Percentiles rank a stretch among this genome's conserved stretches.
Conservation (phyloP, 1,284 basidiomycete species). For the Ganoderma lingzhi region DNA sequence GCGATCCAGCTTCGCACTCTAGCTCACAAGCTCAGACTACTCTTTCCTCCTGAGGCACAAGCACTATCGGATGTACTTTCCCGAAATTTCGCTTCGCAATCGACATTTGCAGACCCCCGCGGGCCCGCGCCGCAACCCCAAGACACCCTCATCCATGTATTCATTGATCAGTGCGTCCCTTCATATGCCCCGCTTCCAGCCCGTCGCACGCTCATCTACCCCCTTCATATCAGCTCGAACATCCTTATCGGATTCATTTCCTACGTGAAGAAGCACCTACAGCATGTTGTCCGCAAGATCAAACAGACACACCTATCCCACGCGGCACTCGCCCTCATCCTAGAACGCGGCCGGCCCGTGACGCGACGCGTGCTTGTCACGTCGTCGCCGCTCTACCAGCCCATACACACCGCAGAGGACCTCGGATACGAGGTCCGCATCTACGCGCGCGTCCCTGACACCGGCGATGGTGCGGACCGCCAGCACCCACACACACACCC, state of each 20-base stretch:
- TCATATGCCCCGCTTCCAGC: constrained; percentile 18
- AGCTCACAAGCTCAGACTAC: constrained; percentile 61
- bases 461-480: constrained; percentile 66
- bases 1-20: constrained; percentile 60
- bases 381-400: constrained; percentile 84
- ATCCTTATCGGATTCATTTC: constrained; percentile 82
- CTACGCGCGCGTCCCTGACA: constrained; percentile 80
- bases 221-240: constrained; percentile 67
- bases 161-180: constrained; percentile 79
- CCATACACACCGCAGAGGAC: constrained; percentile 76
- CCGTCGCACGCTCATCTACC: constrained; percentile 12
- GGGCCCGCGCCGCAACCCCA: constrained; percentile 54
- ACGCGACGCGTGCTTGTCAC: constrained; percentile 79
- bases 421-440: constrained; percentile 85
- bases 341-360: constrained; percentile 77
- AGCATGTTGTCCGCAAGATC: constrained; percentile 42
- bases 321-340: constrained; percentile 71
- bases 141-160: constrained; percentile 80
- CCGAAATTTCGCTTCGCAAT: constrained; percentile 43
- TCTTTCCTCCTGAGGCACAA: constrained; percentile 63
- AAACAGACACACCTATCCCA: constrained; percentile 64
- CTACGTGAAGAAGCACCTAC: constrained; percentile 63
- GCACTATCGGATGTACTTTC: constrained; percentile 55
- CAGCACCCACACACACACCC: constrained; percentile 25
- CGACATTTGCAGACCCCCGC: constrained; percentile 58